Base-by-base conservation (phyloP, 2,329 filamentous ascomycete genomes). In the Ophiostoma himal-ulmi region DNA sequence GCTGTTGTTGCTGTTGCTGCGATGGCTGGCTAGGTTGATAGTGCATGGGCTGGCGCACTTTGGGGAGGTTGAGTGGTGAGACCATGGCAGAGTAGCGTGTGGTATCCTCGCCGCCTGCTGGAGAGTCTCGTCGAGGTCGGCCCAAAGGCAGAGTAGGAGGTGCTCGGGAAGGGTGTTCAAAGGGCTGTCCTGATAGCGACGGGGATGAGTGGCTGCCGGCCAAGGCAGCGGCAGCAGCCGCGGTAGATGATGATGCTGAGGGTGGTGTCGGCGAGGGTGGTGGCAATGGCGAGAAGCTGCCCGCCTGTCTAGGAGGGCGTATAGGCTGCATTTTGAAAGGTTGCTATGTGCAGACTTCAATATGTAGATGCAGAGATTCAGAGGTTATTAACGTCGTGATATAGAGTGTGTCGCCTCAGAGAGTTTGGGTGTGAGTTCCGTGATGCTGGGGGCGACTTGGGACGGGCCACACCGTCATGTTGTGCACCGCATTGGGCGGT, bases 241-340 rank as follows among this genome's bases (percentile, higher is more conserved):
- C 39, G 39, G 67, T 57, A 0, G 71, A 62, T 14, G 71, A 57
- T 6, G 71, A 44, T 3, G 41, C 30, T 13, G 64, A 44, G 34
- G 41, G 22, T 4, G 20, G n/a, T 13, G 64, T 10, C 8, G 68
- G 62, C 5, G 72, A 68, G 3, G 69, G 68, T 36, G 62, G 76
- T 74, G 83, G 80, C 73, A 86, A 78, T 72, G 85, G 83, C 72
- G 84, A 84, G 80, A 88, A 87, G 81, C 84, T 85, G 73, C 85
- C 84, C 37, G 84, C 84, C 72, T 82, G 83, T 73, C 83, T 81
- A 65, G 81, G 79, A 71, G 70, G 81, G 75, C 82, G 80, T 75
- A 79, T 78, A 74, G 81, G 81, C 77, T 85, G 83, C 83, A 85
- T 85, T 76, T 39, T 20, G n/a, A 26, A 10, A 17, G 13, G 57